Evolutionary conservation across 2,329 filamentous ascomycete species (phyloP).

Genomic region (Dryadomyces quercivorus): DNA sequence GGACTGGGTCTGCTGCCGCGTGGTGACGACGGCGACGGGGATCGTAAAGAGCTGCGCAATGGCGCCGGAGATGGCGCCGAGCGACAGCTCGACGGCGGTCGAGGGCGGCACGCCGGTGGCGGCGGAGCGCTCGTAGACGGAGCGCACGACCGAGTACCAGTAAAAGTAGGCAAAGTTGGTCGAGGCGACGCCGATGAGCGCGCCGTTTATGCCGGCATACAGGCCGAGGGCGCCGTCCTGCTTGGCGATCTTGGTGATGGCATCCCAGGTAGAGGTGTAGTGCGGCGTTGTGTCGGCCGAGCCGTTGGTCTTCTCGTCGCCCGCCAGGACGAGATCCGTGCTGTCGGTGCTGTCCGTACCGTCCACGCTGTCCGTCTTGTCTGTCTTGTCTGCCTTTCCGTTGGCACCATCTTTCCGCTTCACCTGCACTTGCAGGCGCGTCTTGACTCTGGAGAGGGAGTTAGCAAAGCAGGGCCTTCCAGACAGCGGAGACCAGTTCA

Average conservation of each 20-base stretch:
- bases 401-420: slow-evolving; percentile 42
- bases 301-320: slow-evolving; percentile 18
- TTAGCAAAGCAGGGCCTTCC: slow-evolving; percentile 5
- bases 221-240: slow-evolving; percentile 72
- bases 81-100: slow-evolving; percentile 67
- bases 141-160: slow-evolving; percentile 87
- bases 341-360: too few species aligned
- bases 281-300: slow-evolving; percentile 34
- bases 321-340: slow-evolving; percentile 27
- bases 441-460: slow-evolving; percentile 63
- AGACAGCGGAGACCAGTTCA: slow-evolving; percentile 21
- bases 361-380: slow-evolving; percentile 19
- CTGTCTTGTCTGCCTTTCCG: slow-evolving; percentile 4
- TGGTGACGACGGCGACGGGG: slow-evolving; percentile 89
- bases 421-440: slow-evolving; percentile 87
- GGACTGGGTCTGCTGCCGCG: slow-evolving; percentile 84
- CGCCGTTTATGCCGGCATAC: slow-evolving; percentile 79
- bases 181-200: slow-evolving; percentile 82
- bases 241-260: slow-evolving; percentile 69
- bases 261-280: slow-evolving; percentile 81
- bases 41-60: slow-evolving; percentile 94
- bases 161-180: slow-evolving; percentile 99
- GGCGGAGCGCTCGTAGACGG: slow-evolving; percentile 57
- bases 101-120: slow-evolving; percentile 42
- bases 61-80: slow-evolving; percentile 81